Evolutionary conservation across 768 basidiomycete species (phyloP).

Genomic region (Kwoniella sp.): DNA sequence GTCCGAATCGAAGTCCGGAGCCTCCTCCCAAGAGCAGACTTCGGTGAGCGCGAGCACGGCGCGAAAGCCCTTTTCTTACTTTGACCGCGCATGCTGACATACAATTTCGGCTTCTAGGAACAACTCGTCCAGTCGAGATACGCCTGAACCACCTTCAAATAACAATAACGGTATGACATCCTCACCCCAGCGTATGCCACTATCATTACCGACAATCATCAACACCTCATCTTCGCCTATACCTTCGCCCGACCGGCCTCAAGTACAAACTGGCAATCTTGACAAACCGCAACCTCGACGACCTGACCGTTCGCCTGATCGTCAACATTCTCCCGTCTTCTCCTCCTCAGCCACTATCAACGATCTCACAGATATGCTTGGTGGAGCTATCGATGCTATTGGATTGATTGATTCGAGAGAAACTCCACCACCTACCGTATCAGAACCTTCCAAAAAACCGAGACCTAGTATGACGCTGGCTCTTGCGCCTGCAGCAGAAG

Average conservation of each 20-base stretch:
- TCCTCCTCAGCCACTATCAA: constrained; percentile 29
- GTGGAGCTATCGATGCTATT: constrained; percentile 50
- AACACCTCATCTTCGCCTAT: constrained; percentile 28
- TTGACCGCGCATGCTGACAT: neutral
- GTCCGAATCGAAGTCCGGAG: constrained; percentile 40
- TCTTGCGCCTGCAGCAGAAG: constrained; percentile 24
- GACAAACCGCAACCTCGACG: constrained; percentile 25
- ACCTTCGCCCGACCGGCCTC: constrained; percentile 19
- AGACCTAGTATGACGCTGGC: constrained; percentile 15
- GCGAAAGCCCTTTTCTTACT: no score
- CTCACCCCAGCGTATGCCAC: constrained; percentile 9
- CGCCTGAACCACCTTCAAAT: neutral
- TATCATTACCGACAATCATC: constrained; percentile 31
- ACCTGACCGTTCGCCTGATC: constrained; percentile 28
- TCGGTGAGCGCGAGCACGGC: constrained; percentile 28
- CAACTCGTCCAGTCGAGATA: neutral
- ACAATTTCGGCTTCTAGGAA: neutral
- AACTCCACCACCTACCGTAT: constrained; percentile 43
- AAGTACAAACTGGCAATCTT: neutral
- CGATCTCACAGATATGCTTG: constrained; percentile 50
- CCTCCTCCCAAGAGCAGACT: constrained; percentile 40
- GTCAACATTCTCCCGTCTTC: constrained; percentile 21
- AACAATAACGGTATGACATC: neutral
- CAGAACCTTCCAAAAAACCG: constrained; percentile 22
- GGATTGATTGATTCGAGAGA: constrained; percentile 46